Conservation (phyloP, 2,329 filamentous ascomycete species). For the Exserohilum rostratum region DNA sequence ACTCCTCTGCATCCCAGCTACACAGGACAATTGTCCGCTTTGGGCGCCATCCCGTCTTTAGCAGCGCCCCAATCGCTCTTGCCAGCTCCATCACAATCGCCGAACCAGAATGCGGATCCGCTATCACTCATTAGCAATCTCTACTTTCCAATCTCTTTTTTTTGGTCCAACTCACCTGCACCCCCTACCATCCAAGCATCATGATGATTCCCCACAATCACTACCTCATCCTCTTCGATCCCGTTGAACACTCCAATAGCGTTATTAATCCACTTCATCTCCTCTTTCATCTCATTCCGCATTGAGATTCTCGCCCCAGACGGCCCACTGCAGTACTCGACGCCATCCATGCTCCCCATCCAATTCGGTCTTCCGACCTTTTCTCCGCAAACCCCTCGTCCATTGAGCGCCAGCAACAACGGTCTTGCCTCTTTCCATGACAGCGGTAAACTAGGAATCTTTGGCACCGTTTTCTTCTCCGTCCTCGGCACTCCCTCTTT, state of each 20-base stretch:
- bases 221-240: constrained; percentile 62
- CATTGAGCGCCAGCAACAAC: constrained; percentile 79
- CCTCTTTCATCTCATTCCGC: constrained; percentile 77
- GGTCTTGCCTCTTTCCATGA: constrained; percentile 84
- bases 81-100: constrained; percentile 57
- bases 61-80: constrained; percentile 56
- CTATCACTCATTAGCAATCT: constrained; percentile 17
- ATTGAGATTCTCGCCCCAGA: constrained; percentile 55
- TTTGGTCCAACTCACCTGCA: constrained; percentile 32
- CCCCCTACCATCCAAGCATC: constrained; percentile 62
- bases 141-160: not conserved
- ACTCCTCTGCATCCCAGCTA: constrained; percentile 53
- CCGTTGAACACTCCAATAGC: constrained; percentile 70
- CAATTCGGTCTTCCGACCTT: constrained; percentile 45
- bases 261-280: constrained; percentile 78
- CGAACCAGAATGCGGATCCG: constrained; percentile 59
- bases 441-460: constrained; percentile 84
- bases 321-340: constrained; percentile 40
- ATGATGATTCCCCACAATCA: constrained; percentile 60
- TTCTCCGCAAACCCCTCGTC: constrained; percentile 68
- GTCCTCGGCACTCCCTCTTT: constrained; percentile 80
- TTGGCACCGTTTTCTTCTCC: constrained; percentile 63
- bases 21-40: constrained; percentile 39
- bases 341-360: constrained; percentile 38
- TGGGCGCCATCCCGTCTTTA: constrained; percentile 58